Percentiles rank a stretch among this genome's conserved stretches.
Conservation (phyloP, 192 early-diverging fungal genomes). For the Podila verticillata region DNA sequence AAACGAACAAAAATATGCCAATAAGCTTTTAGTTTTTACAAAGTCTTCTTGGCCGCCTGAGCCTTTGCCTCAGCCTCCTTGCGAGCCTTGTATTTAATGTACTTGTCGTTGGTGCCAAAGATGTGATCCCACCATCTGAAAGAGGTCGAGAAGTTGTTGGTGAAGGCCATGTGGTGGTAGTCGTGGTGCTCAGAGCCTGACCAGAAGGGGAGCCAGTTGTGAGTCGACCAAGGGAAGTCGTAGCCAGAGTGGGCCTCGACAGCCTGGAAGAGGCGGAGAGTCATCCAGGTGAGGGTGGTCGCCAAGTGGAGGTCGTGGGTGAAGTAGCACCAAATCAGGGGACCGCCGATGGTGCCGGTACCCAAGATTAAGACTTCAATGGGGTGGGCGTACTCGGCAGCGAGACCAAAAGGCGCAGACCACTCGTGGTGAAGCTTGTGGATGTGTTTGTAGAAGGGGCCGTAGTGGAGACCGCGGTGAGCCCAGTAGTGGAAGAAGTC, state of each 20-base stretch:
- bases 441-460: slow-evolving; percentile 86
- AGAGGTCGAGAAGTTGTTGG: slow-evolving; percentile 82
- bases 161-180: slow-evolving; percentile 88
- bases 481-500: slow-evolving; percentile 94
- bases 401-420: slow-evolving; percentile 87
- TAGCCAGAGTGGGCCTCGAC: slow-evolving; percentile 95
- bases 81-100: slow-evolving; percentile 66
- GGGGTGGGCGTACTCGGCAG: slow-evolving; percentile 93
- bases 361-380: slow-evolving; percentile 87
- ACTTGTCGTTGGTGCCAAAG: slow-evolving; percentile 87
- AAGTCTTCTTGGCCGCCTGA: slow-evolving; percentile 24
- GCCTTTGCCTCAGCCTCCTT: slow-evolving; percentile 44
- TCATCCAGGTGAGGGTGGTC: slow-evolving; percentile 89
- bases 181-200: slow-evolving; percentile 94
- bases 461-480: slow-evolving; percentile 90
- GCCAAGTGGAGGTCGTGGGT: slow-evolving; percentile 80
- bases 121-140: slow-evolving; percentile 94
- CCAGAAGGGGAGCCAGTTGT: slow-evolving; percentile 88
- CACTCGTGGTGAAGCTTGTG: slow-evolving; percentile 97
- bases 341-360: slow-evolving; percentile 85
- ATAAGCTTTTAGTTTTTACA: slow-evolving; percentile 13
- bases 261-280: slow-evolving; percentile 80
- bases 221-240: slow-evolving; percentile 95
- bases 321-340: slow-evolving; percentile 74
- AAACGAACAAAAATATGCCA: background rate